A percentile compares a stretch with the other conserved stretches of the same genome.
These are phyloP conservation scores for Backusella luteola DNA, from an alignment of 192 early-diverging fungal genomes.

Conservation along the genomic window DNA sequence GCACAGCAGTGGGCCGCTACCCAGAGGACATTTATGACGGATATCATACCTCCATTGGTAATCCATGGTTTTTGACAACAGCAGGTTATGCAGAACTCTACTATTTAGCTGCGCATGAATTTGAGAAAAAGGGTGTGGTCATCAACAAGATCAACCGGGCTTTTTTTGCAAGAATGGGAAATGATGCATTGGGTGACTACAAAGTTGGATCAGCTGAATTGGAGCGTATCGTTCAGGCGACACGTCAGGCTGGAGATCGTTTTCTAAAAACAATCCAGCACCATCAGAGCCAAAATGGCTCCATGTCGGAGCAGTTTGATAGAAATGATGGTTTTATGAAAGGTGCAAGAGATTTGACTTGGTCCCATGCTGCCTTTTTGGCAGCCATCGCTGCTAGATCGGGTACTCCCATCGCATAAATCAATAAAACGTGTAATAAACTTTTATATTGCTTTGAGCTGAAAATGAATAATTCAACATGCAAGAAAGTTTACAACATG, in stretches of 20 bases:
- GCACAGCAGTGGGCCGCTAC: constrained; percentile 69
- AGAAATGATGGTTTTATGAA: constrained; percentile 50
- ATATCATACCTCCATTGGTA: constrained; percentile 49
- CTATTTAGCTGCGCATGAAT: constrained; percentile 44
- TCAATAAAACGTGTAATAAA: background rate
- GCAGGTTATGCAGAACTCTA: constrained; percentile 60
- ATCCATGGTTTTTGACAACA: constrained; percentile 76
- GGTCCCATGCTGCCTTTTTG: constrained; percentile 66
- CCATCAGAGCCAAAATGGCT: constrained; percentile 50
- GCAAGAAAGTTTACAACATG: no score
- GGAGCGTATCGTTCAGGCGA: constrained; percentile 25
- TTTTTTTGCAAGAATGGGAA: constrained; percentile 26
- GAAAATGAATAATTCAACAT: background rate
- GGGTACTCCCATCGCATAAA: constrained; percentile 13
- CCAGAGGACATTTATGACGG: constrained; percentile 77
- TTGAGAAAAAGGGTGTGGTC: constrained; percentile 7
- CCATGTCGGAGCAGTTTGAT: constrained; percentile 67
- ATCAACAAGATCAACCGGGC: constrained; percentile 35
- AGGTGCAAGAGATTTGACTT: constrained; percentile 69
- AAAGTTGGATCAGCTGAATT: constrained; percentile 11
- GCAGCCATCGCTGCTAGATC: constrained; percentile 33
- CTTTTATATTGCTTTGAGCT: background rate
- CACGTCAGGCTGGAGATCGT: constrained; percentile 51
- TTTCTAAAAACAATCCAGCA: constrained; percentile 53
- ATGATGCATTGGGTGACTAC: constrained; percentile 17